Base-by-base conservation (phyloP, 164 flowering plant species). In the Aristolochia contorta region DNA sequence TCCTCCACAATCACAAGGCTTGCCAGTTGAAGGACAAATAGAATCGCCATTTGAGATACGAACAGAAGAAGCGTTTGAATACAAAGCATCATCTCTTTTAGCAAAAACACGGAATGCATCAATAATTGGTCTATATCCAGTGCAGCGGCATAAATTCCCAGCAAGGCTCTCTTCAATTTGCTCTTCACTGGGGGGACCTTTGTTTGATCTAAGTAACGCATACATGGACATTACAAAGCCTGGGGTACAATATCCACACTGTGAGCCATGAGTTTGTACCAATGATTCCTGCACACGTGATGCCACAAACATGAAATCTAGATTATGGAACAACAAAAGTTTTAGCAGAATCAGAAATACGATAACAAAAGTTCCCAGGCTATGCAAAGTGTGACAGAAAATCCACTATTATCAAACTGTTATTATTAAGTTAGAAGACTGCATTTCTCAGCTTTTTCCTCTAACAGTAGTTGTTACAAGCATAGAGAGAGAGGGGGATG, bases 181-280 rank as follows among this genome's bases (percentile, higher is more conserved):
- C 67, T 82, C 96, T 72, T 82, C 86, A 64, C 72, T 82, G 16
- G 97, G 97, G 33, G 82, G 84, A 18, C 67, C 72, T 64, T 61
- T 69, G 67, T 82, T 79, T 52, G 97, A 85, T 74, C 99, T 79
- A 63, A 91, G 67, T 66, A 94, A 75, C 20, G 97, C 91, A 75
- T 94, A 91, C 87, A 94, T 75, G 50, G 99, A 94, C 99, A 94
- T 94, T 32, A 91, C 65, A 79, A 94, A 94, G 55, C 99, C 99
- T 71, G 97, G 97, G 56, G 99, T 94, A 61, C 99, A 94, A 76
- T 79, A 94, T 62, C 99, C 99, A 79, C 99, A 94, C 68, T 94
- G 99, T 55, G 99, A 94, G 16, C 99, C 99, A 77, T 94, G 99
- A 70, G 84, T 65, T 5, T 63, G 71, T 56, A 91, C 96, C 64